Conservation (phyloP, 768 basidiomycete genomes). For the Exsudoporus frostii region DNA sequence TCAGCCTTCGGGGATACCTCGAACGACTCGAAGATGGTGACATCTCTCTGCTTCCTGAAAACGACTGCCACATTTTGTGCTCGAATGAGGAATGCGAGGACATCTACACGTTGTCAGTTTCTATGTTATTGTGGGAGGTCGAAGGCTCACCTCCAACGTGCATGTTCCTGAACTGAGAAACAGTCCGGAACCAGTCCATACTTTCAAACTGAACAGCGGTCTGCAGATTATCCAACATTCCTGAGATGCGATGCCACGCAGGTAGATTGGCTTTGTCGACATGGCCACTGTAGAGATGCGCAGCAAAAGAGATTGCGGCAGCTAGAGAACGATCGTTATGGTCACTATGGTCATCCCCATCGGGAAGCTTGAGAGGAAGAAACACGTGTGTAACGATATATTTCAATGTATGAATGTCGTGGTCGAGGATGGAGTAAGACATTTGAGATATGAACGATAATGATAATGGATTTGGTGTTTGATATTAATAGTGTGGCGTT, state of each 20-base stretch:
- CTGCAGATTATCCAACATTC: no score
- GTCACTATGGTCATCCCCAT: no score
- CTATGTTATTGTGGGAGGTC: no score
- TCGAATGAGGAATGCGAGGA: slow-evolving; percentile 26
- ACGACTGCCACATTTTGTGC: slow-evolving; percentile 42
- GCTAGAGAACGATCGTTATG: no score
- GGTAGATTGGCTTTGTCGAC: no score
- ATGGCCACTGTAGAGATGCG: no score
- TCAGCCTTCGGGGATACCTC: slow-evolving; percentile 39
- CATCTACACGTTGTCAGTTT: slow-evolving; percentile 27
- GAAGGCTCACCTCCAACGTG: slow-evolving; percentile 1
- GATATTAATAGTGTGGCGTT: not conserved
- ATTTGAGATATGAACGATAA: not conserved
- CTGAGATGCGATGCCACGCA: no score
- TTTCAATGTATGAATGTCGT: no score
- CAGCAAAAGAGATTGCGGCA: no score
- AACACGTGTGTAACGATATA: no score
- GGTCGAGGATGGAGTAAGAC: no score
- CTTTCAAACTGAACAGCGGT: slow-evolving; percentile 7
- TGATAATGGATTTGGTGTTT: not conserved
- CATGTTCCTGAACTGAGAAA: slow-evolving; percentile 10
- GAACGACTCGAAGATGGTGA: slow-evolving; percentile 43
- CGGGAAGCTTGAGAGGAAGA: no score
- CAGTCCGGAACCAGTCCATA: slow-evolving; percentile 7
- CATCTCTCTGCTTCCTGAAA: slow-evolving; percentile 28